These are phyloP conservation scores for Rhizoctonia solani DNA, from an alignment of 1,284 basidiomycete genomes.

Conservation along the genomic window DNA sequence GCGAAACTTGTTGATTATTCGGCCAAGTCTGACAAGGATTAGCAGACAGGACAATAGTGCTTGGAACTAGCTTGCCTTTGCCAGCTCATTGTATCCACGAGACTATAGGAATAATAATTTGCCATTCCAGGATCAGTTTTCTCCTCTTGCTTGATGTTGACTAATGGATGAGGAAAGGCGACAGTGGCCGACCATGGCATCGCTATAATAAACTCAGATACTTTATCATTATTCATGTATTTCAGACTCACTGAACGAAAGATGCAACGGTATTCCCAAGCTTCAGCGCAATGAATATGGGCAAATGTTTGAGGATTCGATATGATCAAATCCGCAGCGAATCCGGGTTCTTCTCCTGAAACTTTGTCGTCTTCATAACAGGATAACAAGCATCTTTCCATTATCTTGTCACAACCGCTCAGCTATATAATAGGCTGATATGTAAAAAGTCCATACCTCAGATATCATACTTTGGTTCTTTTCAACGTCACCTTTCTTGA, in stretches of 20 bases:
- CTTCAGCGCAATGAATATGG: conserved; percentile 66
- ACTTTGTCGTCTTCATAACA: conserved; percentile 54
- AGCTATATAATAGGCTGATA: too few species aligned
- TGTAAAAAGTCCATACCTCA: too few species aligned
- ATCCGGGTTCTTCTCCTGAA: conserved; percentile 50
- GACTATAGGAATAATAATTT: conserved; percentile 60
- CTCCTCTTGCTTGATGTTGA: conserved; percentile 58
- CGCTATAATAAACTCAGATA: conserved; percentile 46
- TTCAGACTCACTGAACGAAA: conserved; percentile 57
- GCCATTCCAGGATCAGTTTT: conserved; percentile 53
- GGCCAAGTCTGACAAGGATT: conserved; percentile 52
- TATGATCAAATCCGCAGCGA: conserved; percentile 65
- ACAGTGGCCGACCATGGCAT: conserved; percentile 71
- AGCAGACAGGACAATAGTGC: not conserved
- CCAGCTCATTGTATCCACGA: conserved; percentile 61
- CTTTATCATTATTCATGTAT: conserved; percentile 30
- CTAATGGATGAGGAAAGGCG: conserved; percentile 65
- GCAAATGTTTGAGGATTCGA: conserved; percentile 66
- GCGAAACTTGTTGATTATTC: conserved; percentile 64
- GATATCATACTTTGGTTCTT: conserved; percentile 54
- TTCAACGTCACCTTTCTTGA: conserved; percentile 55
- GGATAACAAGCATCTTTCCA: conserved; percentile 61
- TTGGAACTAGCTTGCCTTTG: conserved; percentile 52
- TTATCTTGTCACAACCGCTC: conserved; percentile 49
- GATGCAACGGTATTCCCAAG: conserved; percentile 61